Conservation (phyloP, 345 rosid species). For the Bretschneidera sinensis region DNA sequence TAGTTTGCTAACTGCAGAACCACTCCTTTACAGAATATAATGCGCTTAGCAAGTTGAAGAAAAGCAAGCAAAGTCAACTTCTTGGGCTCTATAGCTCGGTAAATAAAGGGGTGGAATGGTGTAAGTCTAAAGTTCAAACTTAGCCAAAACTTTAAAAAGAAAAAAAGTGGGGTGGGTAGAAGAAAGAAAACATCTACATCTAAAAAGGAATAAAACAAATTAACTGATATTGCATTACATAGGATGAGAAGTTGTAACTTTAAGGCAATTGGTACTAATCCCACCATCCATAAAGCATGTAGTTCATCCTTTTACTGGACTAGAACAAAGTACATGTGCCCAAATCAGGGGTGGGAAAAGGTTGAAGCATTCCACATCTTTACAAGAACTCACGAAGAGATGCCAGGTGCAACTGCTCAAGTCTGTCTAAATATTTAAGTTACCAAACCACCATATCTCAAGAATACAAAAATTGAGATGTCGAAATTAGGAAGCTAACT, state of each 20-base stretch:
- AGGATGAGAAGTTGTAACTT: no score
- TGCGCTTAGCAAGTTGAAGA: not conserved
- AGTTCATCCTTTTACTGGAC: not conserved
- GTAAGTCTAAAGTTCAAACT: not conserved
- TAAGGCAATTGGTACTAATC: not conserved
- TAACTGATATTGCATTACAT: not conserved
- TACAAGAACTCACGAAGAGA: not conserved
- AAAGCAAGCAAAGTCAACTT: not conserved
- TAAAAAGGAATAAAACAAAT: not conserved
- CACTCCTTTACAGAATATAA: no score
- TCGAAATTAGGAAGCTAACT: constrained; percentile 9
- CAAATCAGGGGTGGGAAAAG: not conserved
- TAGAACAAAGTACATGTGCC: not conserved
- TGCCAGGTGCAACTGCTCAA: not conserved
- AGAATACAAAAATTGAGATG: not conserved
- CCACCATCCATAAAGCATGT: not conserved
- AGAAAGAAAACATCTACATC: not conserved
- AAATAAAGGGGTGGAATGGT: not conserved
- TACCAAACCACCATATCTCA: not conserved
- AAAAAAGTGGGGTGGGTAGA: no score
- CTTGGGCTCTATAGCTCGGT: not conserved
- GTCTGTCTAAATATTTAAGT: not conserved
- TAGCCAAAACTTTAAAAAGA: no score
- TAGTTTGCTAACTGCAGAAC: no score
- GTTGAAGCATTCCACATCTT: not conserved